Evolutionary conservation across 768 basidiomycete genomes (phyloP), one percentile per base, ranked within the genome.

Genomic region (Rhizopogon rudus): DNA sequence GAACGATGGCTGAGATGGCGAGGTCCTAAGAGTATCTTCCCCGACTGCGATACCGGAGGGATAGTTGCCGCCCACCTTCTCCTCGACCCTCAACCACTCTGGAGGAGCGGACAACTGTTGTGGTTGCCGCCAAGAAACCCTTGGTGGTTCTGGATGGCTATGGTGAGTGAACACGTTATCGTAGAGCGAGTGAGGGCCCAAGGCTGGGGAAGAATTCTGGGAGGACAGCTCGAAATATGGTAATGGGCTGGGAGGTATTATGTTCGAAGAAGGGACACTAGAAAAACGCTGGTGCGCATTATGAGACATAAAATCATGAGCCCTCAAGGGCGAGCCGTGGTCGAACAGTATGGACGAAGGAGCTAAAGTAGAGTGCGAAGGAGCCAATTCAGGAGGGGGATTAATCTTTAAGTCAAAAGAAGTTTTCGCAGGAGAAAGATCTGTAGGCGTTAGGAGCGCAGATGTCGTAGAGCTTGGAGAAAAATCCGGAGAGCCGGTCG

Each of bases 401-500:
- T 79, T 74, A 43, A 80, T 63, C 66, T 79, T 87, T 51, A 77
- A 64, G 59, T 87, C 84, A 62, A 84, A 83, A 14, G 78, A 66
- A 51, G 79, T 37, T 62, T 70, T 80, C 51, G 81, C 79, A 28
- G 88, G 88, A 13, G 87, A 88, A 49, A 86, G 73, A 62, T 89
- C 87, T 40, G 86, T 84, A 1, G 88, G 88, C 0, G 88, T 91
- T 56, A 89, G 71, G 17, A 90, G 77, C 16, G 83, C 81, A 40
- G 87, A 88, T 14, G 85, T 78, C 2, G 81, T 84, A 31, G 88
- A 89, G 39, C 82, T 81, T 13, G 87, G 88, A 42, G 87, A 89
- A 56, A 88, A 77, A 61, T 89, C 87, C 0, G 87, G 86, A 43
- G 85, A 82, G 58, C 70, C 79, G 4, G 75, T 73, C 22, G 79